phyloP scores from a whole-genome alignment of 2,329 filamentous ascomycete genomes.

The Parastagonospora nodorum region DNA sequence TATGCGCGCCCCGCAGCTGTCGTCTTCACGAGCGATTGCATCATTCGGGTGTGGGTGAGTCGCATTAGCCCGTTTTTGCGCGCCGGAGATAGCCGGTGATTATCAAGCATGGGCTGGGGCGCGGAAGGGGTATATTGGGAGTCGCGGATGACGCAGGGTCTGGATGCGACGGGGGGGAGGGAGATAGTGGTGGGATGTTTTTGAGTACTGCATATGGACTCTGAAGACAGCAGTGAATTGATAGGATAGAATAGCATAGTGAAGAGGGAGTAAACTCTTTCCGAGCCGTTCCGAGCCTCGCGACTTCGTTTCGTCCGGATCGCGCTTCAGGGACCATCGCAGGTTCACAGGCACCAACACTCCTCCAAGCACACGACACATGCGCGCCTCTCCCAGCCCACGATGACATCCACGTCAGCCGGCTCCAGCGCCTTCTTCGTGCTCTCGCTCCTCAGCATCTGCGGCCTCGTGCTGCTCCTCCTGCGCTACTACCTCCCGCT shows the following conservation, averaged over 20 bases:
- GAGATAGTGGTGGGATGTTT: background rate
- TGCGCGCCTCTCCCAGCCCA: slow-evolving; percentile 19
- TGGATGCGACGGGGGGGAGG: background rate
- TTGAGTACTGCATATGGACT: background rate
- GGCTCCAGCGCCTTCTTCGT: slow-evolving; percentile 80
- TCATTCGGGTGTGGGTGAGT: slow-evolving; percentile 24
- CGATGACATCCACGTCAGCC: slow-evolving; percentile 64
- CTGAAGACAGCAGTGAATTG: background rate
- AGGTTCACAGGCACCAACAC: slow-evolving; percentile 10
- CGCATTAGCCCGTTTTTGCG: slow-evolving; percentile 16
- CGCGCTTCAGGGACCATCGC: background rate
- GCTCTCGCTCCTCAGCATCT: slow-evolving; percentile 74
- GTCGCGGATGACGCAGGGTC: slow-evolving; percentile 12
- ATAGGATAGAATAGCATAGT: background rate
- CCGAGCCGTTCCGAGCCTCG: slow-evolving; percentile 10
- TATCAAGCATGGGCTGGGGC: slow-evolving; percentile 7
- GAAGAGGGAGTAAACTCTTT: slow-evolving; percentile 17
- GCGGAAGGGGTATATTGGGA: background rate
- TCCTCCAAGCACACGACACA: slow-evolving; percentile 16
- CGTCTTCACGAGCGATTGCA: slow-evolving; percentile 34
- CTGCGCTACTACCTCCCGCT: slow-evolving; percentile 89
- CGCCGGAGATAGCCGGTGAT: slow-evolving; percentile 14
- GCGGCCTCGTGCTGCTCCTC: slow-evolving; percentile 77
- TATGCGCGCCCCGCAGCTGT: slow-evolving; percentile 37
- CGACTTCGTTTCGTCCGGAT: background rate